Conservation (phyloP, 768 basidiomycete species). For the Grammothele lineata region DNA sequence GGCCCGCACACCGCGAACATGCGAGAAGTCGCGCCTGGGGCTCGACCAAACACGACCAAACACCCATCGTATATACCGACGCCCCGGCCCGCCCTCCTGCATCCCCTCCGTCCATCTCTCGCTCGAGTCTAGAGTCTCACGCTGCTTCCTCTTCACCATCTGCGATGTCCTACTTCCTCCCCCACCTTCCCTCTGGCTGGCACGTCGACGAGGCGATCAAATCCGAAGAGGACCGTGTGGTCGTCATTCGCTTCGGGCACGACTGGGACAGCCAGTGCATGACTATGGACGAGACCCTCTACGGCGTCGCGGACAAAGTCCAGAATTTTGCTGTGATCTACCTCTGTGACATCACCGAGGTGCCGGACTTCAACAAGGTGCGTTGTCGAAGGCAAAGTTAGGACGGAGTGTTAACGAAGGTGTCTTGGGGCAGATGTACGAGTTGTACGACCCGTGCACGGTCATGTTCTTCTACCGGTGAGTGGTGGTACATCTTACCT, state of each 20-base stretch:
- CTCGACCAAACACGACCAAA: conserved; percentile 7
- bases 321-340: conserved; percentile 99
- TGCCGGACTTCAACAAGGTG: conserved; percentile 98
- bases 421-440: conserved; percentile 70
- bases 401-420: background rate
- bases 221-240: conserved; percentile 94
- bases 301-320: conserved; percentile 89
- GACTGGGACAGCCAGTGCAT: conserved; percentile 94
- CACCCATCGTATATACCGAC: conserved; percentile 5
- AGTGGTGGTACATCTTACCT: background rate
- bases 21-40: conserved; percentile 6
- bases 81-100: background rate
- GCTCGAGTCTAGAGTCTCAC: too few relatives aligned
- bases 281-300: conserved; percentile 98
- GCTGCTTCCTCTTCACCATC: too few relatives aligned
- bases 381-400: conserved; percentile 17
- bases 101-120: too few relatives aligned
- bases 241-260: conserved; percentile 92
- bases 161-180: conserved; percentile 86
- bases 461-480: conserved; percentile 99
- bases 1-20: conserved; percentile 1
- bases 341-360: conserved; percentile 90
- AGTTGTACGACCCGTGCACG: conserved; percentile 94
- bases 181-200: conserved; percentile 90
- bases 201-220: conserved; percentile 99